Conservation (phyloP, 768 basidiomycete species). For the button mushroom (Agaricus bisporus) region DNA sequence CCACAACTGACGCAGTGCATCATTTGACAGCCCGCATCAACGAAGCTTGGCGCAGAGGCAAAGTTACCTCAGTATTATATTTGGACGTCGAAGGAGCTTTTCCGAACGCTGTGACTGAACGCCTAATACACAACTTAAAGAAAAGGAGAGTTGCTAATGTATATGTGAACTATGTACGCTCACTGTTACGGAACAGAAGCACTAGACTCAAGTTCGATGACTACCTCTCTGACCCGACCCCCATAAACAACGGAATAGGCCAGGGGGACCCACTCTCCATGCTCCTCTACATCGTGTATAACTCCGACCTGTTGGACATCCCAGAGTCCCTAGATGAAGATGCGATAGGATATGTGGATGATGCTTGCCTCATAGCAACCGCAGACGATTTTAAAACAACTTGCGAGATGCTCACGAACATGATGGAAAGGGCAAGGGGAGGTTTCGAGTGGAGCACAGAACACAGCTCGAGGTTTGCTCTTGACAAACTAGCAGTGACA, state of each 20-base stretch:
- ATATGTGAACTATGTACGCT: slow-evolving; percentile 11
- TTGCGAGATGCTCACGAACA: slow-evolving; percentile 16
- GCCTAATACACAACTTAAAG: slow-evolving; percentile 25
- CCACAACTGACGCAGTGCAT: slow-evolving; percentile 27
- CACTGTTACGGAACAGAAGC: slow-evolving; percentile 8
- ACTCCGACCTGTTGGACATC: slow-evolving; percentile 15
- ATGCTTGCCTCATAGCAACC: slow-evolving; percentile 19
- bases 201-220: slow-evolving; percentile 19
- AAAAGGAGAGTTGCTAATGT: slow-evolving; percentile 12
- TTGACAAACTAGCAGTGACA: slow-evolving; percentile 23
- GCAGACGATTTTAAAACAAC: slow-evolving; percentile 17
- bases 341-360: slow-evolving; percentile 23
- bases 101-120: slow-evolving; percentile 24
- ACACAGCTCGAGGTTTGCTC: slow-evolving; percentile 25
- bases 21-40: slow-evolving; percentile 27
- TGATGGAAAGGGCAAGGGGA: slow-evolving; percentile 21
- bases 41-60: slow-evolving; percentile 24
- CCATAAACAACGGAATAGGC: slow-evolving; percentile 18
- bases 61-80: slow-evolving; percentile 28
- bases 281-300: slow-evolving; percentile 22
- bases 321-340: slow-evolving; percentile 7
- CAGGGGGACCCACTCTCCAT: slow-evolving; percentile 23
- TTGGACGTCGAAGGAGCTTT: slow-evolving; percentile 37
- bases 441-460: slow-evolving; percentile 19
- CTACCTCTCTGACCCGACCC: slow-evolving; percentile 15